Conservation (phyloP, 1,139 yeast genomes). For the Candida sp. region DNA sequence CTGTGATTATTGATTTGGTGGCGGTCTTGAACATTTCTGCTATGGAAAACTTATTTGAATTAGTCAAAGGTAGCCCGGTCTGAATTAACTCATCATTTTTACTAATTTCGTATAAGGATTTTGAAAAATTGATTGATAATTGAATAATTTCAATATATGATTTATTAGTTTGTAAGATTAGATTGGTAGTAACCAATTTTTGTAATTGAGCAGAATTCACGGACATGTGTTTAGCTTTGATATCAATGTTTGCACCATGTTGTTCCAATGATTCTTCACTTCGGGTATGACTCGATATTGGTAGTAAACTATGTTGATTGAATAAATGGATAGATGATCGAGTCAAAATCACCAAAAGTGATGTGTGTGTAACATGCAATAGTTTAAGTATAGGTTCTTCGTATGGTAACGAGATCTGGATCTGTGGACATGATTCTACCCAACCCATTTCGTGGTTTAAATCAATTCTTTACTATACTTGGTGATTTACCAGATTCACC, state of each 20-base stretch:
- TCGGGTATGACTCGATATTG: slow-evolving; percentile 29
- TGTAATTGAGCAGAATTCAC: slow-evolving; percentile 25
- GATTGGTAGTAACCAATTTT: slow-evolving; percentile 22
- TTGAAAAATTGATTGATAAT: slow-evolving; percentile 25
- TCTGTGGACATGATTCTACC: slow-evolving; percentile 32
- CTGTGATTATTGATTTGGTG: slow-evolving; percentile 29
- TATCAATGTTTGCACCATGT: slow-evolving; percentile 28
- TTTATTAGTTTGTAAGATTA: slow-evolving; percentile 32
- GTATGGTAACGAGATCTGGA: slow-evolving; percentile 24
- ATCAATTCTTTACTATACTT: too few species aligned
- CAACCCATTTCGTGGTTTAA: slow-evolving; percentile 1
- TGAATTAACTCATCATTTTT: slow-evolving; percentile 27
- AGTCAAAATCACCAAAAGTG: slow-evolving; percentile 32
- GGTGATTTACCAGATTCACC: too few species aligned
- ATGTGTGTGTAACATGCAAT: slow-evolving; percentile 30
- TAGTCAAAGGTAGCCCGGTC: slow-evolving; percentile 30
- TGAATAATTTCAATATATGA: slow-evolving; percentile 35
- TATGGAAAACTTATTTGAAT: slow-evolving; percentile 24
- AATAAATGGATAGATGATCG: slow-evolving; percentile 21
- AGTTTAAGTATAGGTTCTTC: slow-evolving; percentile 21
- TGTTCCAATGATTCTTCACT: slow-evolving; percentile 25
- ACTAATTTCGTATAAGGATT: slow-evolving; percentile 29
- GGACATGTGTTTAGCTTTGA: slow-evolving; percentile 26
- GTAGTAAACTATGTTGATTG: slow-evolving; percentile 31
- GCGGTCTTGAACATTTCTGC: slow-evolving; percentile 32